Conservation (phyloP, 2,329 filamentous ascomycete genomes). For the Chaetomiaceae sp. region DNA sequence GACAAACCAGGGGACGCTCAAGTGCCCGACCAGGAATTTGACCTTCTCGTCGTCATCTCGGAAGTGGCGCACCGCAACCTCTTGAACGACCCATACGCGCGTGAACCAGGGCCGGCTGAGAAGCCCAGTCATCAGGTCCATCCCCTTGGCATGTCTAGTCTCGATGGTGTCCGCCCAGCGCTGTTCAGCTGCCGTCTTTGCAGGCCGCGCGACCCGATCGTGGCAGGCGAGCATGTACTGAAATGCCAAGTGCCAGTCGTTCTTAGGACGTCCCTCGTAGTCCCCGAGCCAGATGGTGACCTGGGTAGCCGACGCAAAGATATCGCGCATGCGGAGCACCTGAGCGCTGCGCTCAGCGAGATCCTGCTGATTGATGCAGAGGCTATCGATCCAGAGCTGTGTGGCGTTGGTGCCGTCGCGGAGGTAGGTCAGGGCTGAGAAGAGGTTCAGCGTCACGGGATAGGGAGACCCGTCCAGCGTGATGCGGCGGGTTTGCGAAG, state of each 20-base stretch:
- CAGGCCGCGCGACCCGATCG: not conserved
- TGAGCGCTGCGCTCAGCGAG: not conserved
- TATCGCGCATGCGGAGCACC: not conserved
- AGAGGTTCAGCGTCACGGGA: not conserved
- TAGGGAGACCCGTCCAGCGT: not conserved
- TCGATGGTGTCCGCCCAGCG: not conserved
- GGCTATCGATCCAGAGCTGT: not conserved
- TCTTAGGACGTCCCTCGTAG: not conserved
- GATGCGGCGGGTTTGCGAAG: not conserved
- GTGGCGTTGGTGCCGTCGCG: not conserved
- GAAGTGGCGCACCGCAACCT: not conserved
- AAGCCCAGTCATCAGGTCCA: not conserved
- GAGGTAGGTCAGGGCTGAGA: not conserved
- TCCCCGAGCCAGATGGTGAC: not conserved
- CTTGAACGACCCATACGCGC: not conserved
- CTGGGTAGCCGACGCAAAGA: not conserved
- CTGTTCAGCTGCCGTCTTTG: not conserved
- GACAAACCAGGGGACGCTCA: not conserved
- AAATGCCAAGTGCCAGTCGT: not conserved
- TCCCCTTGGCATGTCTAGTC: not conserved
- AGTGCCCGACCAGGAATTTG: not conserved
- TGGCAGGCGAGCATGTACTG: not conserved
- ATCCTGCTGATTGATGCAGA: conserved; percentile 2
- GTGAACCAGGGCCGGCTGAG: not conserved
- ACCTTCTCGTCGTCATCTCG: not conserved